Base-by-base conservation (phyloP, 2,329 filamentous ascomycete genomes). In the Uncinocarpus reesii region DNA sequence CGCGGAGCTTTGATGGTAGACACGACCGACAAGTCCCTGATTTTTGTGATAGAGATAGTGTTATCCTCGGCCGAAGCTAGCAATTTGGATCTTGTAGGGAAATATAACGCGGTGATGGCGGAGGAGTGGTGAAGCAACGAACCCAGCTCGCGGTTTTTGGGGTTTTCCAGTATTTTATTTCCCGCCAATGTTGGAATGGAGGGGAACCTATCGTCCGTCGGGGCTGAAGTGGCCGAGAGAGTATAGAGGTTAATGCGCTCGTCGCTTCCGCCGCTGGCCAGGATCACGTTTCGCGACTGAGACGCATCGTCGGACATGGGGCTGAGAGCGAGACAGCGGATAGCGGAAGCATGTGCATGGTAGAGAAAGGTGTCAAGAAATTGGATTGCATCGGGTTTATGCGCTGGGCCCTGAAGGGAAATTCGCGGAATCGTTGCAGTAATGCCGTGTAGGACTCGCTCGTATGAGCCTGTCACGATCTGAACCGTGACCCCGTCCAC, bases 281-380 rank as follows among this genome's bases (percentile, higher is more conserved):
- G 79, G 56, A 92, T 82, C 42, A 95, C 77, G 63, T 92, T 95
- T 62, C 86, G 83, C n/a, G 81, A 55, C 74, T 78, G 10, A 71
- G 74, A 49, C 71, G 63, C 60, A 51, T 66, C 62, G 3, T 37
- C 59, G 10, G 86, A 85, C 0, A 84, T 74, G 2, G 84, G 83
- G 7, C 90, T 95, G 52, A 95, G 69, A 20, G 89, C 87, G 28
- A 98, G 75, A 62, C 86, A 93, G 58, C 88, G 84, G 63, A 98
- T 86, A 3, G 92, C 83, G 10, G 89, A 93, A 49, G 80, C 77
- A 69, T 98, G 92, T 11, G 92, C 89, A 62, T 89, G 86, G 77
- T 98, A 95, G 49, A 98, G 78, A 66, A 98, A 98, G 0, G 86
- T 90, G 66, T 96, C 90, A 56, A 86, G 79, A 62, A 95, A 96